Evolutionary conservation across 768 basidiomycete species (phyloP), one percentile per base, ranked within the genome.

Genomic region (Lactifluus rugatus): DNA sequence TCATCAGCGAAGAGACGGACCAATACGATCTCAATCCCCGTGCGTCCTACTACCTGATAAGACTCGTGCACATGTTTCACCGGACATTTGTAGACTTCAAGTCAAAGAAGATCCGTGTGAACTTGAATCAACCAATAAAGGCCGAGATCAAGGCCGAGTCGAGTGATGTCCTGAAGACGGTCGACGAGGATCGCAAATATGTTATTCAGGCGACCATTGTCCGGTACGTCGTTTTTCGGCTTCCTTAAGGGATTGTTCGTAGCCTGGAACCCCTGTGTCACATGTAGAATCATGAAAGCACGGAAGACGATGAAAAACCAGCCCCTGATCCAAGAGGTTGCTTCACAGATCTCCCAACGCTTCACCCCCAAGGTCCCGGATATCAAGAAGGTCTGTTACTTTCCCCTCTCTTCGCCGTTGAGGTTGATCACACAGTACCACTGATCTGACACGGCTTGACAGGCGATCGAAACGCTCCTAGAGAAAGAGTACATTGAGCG

Each of bases 401-500:
- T 49, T 48, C 2, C 44, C 8, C 17, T 21, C 2, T 11, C 37
- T 44, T 34, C 6, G 16, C 57, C 58, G 21, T 44, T 31, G 39
- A n/a, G 17, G 32, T 42, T 23, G 39, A 21, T 39, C 8, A 39
- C 5, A 5, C 42, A 39, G 37, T 23, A 17, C n/a, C 2, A 11
- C 50, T 60, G 19, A 62, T 46, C 28, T 57, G 66, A 19, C n/a
- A n/a, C n/a, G n/a, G 6, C 62, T 37, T n/a, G 17, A 17, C 58
- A 89, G 87, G 89, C 91, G 3, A 95, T 97, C 58, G 93, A 95
- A 68, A 84, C 84, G 14, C 75, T 98, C 19, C 76, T 97, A 48
- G 95, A 97, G 75, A 95, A 95, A 74, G 95, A 99, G 70, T 99
- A 97, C 70, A 88, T 99, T 65, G 94, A 98, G 68, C 85, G 95